Base-by-base conservation (phyloP, 805 yeast species). In the Candida montana region DNA sequence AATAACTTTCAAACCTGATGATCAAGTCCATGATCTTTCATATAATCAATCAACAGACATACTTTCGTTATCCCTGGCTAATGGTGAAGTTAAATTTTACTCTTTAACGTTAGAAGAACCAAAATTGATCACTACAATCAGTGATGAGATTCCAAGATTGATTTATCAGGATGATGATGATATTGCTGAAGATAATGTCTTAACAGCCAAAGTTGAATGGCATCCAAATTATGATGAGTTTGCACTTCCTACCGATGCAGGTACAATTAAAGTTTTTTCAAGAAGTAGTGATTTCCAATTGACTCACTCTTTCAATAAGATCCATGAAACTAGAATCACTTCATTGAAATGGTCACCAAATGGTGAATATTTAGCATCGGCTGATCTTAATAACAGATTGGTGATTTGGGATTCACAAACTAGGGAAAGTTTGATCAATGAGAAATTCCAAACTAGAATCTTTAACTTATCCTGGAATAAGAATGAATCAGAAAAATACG, bases 191-290 rank as follows among this genome's bases (percentile, higher is more conserved):
- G 71, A 67, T 31, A 68, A 67, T 52, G 61, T 74, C 33, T 56
- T 74, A 1, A 63, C 80, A 20, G 71, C 85, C 0, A 72, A 72
- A 32, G 71, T 79, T 2, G 75, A 73, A 29, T 88, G 95, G 95
- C 75, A 79, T 42, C 75, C 83, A 2, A 68, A 72, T 40, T 95
- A 95, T 15, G 75, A 75, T 40, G 59, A 67, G n/a, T 66, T 88
- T 36, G 87, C 89, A 2, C 54, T 86, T 16, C 89, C 95, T 2
- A 65, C 82, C 7, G 63, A 67, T 29, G 63, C 69, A 17, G 64
- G 68, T 35, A 62, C 69, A 3, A 68, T 82, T 36, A 69, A 68
- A 39, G 66, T 76, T 0, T 77, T 63, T 37, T 48, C 56, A 10
- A 35, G 51, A 20, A 24, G 41, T 4, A 24, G 42, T 10, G 51